phyloP scores from a whole-genome alignment of 2,329 filamentous ascomycete species.

The Sphaerulina musiva region DNA sequence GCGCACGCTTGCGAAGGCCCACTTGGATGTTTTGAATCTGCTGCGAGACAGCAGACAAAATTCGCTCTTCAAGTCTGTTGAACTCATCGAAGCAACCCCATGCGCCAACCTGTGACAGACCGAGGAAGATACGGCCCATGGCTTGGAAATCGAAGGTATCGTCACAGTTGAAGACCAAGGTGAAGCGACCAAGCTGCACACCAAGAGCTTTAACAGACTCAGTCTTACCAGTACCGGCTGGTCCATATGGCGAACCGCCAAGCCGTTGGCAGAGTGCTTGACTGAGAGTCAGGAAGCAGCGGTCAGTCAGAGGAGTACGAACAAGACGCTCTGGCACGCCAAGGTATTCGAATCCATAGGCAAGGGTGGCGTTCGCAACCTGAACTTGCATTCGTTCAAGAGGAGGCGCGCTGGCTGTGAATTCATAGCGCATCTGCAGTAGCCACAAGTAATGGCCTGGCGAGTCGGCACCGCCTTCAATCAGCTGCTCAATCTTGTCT shows the following conservation, averaged over 20 bases:
- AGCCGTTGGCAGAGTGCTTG: slow-evolving; percentile 92
- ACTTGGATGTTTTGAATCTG: slow-evolving; percentile 99
- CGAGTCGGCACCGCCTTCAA: slow-evolving; percentile 65
- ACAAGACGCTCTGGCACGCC: slow-evolving; percentile 95
- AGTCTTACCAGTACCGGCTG: slow-evolving; percentile 96
- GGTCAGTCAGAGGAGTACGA: slow-evolving; percentile 90
- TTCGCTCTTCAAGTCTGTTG: slow-evolving; percentile 96
- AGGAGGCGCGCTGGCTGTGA: slow-evolving; percentile 72
- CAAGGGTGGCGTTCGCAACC: slow-evolving; percentile 93
- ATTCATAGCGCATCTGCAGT: slow-evolving; percentile 94
- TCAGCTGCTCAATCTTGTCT: slow-evolving; percentile 82
- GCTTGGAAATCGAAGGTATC: slow-evolving; percentile 99
- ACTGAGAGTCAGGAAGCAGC: slow-evolving; percentile 95
- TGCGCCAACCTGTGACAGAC: slow-evolving; percentile 96
- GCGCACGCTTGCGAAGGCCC: slow-evolving; percentile 75
- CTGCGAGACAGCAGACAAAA: slow-evolving; percentile 94
- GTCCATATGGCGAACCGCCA: slow-evolving; percentile 93
- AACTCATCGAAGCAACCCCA: slow-evolving; percentile 99
- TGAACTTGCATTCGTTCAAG: slow-evolving; percentile 78
- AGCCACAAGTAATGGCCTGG: slow-evolving; percentile 86
- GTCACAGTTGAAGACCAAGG: slow-evolving; percentile 97
- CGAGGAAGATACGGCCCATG: slow-evolving; percentile 98
- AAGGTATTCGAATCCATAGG: slow-evolving; percentile 96
- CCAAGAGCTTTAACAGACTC: slow-evolving; percentile 98
- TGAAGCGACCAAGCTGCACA: slow-evolving; percentile 93